Evolutionary conservation across 306 rosid species (phyloP), one percentile per base, ranked within the genome.

Genomic region (Gastrolobium bilobum): DNA sequence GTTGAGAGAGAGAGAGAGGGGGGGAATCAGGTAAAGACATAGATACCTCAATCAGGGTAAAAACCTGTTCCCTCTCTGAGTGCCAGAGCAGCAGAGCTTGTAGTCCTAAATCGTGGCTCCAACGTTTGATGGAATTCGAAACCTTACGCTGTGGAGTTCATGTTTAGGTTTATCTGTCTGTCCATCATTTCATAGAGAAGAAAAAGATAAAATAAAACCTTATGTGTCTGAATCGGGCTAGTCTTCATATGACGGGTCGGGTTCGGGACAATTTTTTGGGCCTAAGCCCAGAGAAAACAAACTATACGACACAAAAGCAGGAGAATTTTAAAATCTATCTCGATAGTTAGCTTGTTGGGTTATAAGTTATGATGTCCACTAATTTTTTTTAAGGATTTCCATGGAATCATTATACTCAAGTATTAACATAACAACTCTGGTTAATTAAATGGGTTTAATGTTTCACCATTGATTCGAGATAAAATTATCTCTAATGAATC

Each of bases 141-240:
- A 54, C 26, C 20, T 63, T 63, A 63, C 31, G 69, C 69, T 6
- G 30, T 10, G 37, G 3, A 8, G 50, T 61, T 75, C 62, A 42
- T 37, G 42, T 38, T 54, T 76, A 76, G 81, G 81, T 76, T 76
- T 64, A 76, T 64, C 81, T 50, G 64, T 42, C 0, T 2, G 11
- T 38, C 58, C 34, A 26, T 62, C 15, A 0, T 5, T 11, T 62
- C 33, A 4, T 59, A 20, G 38, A 9, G 7, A 10, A 38, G 14
- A 38, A 3, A 3, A 20, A 10, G 10, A 39, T 66, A 56, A 54
- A 68, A 20, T 10, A 2, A 69, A 71, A 53, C 0, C 3, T 8
- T 0, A 4, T 0, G 35, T 31, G 58, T 33, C 35, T 59, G 15
- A 4, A 60, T 33, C 60, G 59, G 73, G 73, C 53, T 39, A 31